These are phyloP conservation scores for Termitomyces sp. DNA, from an alignment of 768 basidiomycete genomes.

Conservation along the genomic window DNA sequence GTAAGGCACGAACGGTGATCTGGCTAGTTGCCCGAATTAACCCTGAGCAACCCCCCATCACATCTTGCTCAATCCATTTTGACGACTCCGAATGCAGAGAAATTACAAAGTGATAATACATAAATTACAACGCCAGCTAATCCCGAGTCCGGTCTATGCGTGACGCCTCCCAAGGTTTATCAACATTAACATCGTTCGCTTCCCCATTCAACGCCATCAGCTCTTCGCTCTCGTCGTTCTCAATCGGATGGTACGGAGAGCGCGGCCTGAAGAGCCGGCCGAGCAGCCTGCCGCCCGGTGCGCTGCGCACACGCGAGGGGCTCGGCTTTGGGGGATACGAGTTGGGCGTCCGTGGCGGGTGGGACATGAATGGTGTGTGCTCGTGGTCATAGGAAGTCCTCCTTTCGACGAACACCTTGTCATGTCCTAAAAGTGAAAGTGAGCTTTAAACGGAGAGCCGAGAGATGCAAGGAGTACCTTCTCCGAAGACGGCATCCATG, in stretches of 20 bases:
- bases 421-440: background rate
- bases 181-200: background rate
- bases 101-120: background rate
- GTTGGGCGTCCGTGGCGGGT: background rate
- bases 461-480: slow-evolving; percentile 39
- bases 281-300: slow-evolving; percentile 7
- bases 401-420: background rate
- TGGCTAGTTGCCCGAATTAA: no score
- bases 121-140: background rate
- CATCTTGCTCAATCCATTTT: no score
- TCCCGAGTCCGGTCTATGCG: background rate
- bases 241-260: slow-evolving; percentile 9
- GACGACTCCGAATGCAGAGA: no score
- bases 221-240: slow-evolving; percentile 8
- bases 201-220: slow-evolving; percentile 9
- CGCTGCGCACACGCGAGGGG: background rate
- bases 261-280: slow-evolving; percentile 7
- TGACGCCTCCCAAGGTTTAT: background rate
- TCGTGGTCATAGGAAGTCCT: slow-evolving; percentile 1
- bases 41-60: no score
- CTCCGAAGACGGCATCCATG: slow-evolving; percentile 86
- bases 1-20: no score
- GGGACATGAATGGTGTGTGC: slow-evolving; percentile 3
- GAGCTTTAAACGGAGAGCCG: background rate
- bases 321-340: slow-evolving; percentile 11